phyloP scores from a whole-genome alignment of 306 rosid species.

The Trifolium repens region DNA sequence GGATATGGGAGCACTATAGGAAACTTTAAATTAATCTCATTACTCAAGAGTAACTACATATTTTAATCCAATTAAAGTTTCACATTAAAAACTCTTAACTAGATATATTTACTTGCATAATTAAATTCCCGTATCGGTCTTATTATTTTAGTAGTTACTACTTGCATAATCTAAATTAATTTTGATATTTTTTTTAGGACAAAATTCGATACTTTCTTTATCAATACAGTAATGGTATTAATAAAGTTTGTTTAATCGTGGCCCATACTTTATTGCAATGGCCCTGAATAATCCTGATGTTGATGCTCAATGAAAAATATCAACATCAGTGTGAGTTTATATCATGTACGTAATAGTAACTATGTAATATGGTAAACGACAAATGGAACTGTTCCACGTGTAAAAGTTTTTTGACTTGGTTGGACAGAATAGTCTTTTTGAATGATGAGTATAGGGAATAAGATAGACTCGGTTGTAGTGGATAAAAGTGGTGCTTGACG shows the following conservation, averaged over 20 bases:
- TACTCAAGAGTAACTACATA: slow-evolving; percentile 19
- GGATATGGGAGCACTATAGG: slow-evolving; percentile 23
- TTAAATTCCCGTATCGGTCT: not conserved
- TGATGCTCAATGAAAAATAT: slow-evolving; percentile 7
- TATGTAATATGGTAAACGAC: not conserved
- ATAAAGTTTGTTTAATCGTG: slow-evolving; percentile 19
- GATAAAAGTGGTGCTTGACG: slow-evolving; percentile 14
- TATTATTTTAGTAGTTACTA: not conserved
- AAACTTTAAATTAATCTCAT: slow-evolving; percentile 10
- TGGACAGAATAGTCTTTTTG: not conserved
- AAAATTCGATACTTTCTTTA: not conserved
- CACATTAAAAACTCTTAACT: slow-evolving; percentile 32
- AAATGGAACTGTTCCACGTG: slow-evolving; percentile 15
- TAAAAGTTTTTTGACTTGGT: not conserved
- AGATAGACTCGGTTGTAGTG: slow-evolving; percentile 2
- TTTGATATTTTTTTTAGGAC: not conserved
- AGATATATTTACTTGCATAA: slow-evolving; percentile 17
- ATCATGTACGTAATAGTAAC: not conserved
- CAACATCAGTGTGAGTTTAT: slow-evolving; percentile 5
- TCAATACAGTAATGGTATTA: not conserved
- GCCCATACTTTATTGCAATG: not conserved
- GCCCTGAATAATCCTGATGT: not conserved
- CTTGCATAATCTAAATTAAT: not conserved
- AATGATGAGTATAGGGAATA: not conserved
- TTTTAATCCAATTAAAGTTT: not conserved